Base-by-base conservation (phyloP, 2,329 filamentous ascomycete species). In the Trichoderma breve region DNA sequence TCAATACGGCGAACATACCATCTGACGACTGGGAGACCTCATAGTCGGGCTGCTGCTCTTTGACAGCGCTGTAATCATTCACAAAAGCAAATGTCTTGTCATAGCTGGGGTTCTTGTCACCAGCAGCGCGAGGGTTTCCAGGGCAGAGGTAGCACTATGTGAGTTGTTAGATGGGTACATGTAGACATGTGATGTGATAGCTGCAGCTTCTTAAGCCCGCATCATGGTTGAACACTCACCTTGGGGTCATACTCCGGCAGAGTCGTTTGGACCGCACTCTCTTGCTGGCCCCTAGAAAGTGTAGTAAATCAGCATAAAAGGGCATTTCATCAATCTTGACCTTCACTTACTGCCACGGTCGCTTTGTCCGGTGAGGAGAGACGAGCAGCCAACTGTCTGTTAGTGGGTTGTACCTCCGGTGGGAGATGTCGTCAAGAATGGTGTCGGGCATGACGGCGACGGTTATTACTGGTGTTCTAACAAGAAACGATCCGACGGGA, bases 1-100 rank as follows among this genome's bases (percentile, higher is more conserved):
- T 24, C 7, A 60, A n/a, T 1, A 26, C 3, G 1, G 7, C 11
- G 18, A 0, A 14, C 18, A 4, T 75, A 80, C 81, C 78, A 76
- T 87, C 80, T 28, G 80, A 80, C 5, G 81, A 82, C 11, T 78
- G 69, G 4, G 83, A 80, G 2, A 82, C 81, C 43, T 81, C 79
- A 82, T 98, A 99, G 62, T 93, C 90, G 34, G 91, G 90, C 82
- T 99, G 96, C 74, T 93, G 87, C 82, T 98, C 95, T 83, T 97
- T 98, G 65, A 99, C 95, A 2, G 96, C 96, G 78, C 94, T 97
- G 83, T 96, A 99, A 81, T 99, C 96, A 78, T 99, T 99, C 76
- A 98, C 92, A 79, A 99, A 99, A 51, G 95, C 92, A 80, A 97
- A 98, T 0, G 94, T 97, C 78, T 89, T 89, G 67, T 92, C 87